Evolutionary conservation across 257 asterid species (phyloP).

Genomic region (Nicotiana attenuata): DNA sequence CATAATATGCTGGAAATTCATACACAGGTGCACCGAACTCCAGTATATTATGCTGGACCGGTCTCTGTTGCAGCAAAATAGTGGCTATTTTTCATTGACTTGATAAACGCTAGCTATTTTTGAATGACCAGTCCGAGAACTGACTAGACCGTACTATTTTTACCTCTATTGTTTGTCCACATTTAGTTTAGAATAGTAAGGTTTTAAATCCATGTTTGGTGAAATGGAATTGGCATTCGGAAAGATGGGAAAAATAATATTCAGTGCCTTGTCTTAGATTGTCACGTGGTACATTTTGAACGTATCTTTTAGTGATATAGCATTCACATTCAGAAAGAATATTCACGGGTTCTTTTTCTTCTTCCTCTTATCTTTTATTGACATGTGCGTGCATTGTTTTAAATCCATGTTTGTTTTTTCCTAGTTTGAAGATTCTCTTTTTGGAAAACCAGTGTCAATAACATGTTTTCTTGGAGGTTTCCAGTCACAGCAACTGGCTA

Average conservation of each 20-base stretch:
- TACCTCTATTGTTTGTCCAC: not conserved
- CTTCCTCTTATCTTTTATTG: too few relatives aligned
- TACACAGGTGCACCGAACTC: too few relatives aligned
- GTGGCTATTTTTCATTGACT: too few relatives aligned
- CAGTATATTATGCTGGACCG: too few relatives aligned
- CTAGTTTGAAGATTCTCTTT: not conserved
- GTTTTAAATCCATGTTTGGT: not conserved
- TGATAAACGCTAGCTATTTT: too few relatives aligned
- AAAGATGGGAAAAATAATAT: not conserved
- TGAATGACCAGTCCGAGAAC: too few relatives aligned
- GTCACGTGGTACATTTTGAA: not conserved
- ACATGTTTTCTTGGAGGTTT: slow-evolving; percentile 4
- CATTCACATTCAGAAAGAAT: not conserved
- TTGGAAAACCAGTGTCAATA: not conserved
- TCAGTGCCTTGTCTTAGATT: not conserved
- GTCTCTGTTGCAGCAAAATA: too few relatives aligned
- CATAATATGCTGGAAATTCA: too few relatives aligned
- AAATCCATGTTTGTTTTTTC: too few relatives aligned
- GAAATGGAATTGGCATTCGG: not conserved
- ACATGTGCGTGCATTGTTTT: too few relatives aligned
- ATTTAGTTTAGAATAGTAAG: not conserved
- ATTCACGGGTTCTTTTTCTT: too few relatives aligned
- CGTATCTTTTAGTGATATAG: not conserved
- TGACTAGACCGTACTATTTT: too few relatives aligned
- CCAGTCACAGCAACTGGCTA: not conserved